Base-by-base conservation (phyloP, 2,329 filamentous ascomycete species). In the Fusarium nanum region DNA sequence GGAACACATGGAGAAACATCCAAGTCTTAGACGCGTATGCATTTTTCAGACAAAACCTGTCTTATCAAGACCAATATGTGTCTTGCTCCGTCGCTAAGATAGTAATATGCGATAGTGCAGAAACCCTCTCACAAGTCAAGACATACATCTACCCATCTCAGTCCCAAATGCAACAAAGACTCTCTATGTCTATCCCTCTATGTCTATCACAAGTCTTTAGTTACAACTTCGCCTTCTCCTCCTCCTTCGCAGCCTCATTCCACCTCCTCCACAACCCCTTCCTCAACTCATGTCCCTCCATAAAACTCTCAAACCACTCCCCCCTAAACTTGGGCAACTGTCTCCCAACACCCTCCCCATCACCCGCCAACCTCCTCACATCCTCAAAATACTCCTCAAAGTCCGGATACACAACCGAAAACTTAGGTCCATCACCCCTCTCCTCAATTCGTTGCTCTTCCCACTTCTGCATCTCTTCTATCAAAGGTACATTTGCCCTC, bases 311-410 rank as follows among this genome's bases (percentile, higher is more conserved):
- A 41, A 81, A 78, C 86, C 86, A 88, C 62, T 77, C 79, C 48
- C 78, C 76, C 37, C 81, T 77, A 44, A 84, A 88, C 56, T 68
- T 76, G 2, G 85, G 83, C 61, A 86, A 70, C 56, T 72, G 73
- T 44, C 86, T 80, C 3, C 86, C 86, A 20, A 80, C 76, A 0
- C 81, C 84, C 28, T 77, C 76, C 0, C 81, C 80, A 45, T 84
- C 81, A 0, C 86, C 86, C 3, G 86, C 84, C 25, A 89, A 67
- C 20, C 62, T 68, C 30, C 87, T 81, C 18, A 89, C 64, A 2
- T 79, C 80, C 75, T 91, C 87, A 69, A 92, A 91, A 72, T 91
- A 91, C 16, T 87, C 84, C 67, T 89, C 85, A 73, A 91, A 91
- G 30, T 91, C 84, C 0, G 89, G 89, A 62, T 84, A 86, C 12